These are phyloP conservation scores for Aspergillus sclerotioniger DNA, from an alignment of 495 filamentous ascomycete species.

Conservation along the genomic window DNA sequence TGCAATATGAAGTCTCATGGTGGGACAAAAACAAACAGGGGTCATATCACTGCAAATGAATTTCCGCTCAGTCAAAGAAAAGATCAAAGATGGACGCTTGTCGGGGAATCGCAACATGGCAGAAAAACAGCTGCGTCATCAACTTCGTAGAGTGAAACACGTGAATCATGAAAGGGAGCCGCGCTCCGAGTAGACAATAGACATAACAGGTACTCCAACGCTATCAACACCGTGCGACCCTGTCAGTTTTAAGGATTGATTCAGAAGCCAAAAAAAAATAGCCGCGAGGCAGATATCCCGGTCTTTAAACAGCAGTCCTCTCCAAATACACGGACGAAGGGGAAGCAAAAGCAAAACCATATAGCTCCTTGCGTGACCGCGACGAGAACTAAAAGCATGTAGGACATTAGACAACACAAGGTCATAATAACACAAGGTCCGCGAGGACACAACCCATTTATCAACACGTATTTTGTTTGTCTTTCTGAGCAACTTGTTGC, in stretches of 20 bases:
- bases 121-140: slow-evolving; percentile 1
- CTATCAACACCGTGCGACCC: slow-evolving; percentile 22
- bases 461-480: slow-evolving; percentile 11
- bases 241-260: slow-evolving; percentile 10
- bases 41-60: not conserved
- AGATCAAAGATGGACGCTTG: not conserved
- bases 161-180: slow-evolving; percentile 10
- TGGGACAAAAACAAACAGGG: not conserved
- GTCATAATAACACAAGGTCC: slow-evolving; percentile 23
- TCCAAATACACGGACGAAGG: slow-evolving; percentile 15
- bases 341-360: slow-evolving; percentile 18
- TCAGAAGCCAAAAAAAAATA: slow-evolving; percentile 20
- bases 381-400: slow-evolving; percentile 9
- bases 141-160: not conserved
- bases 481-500: not conserved
- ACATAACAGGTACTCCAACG: slow-evolving; percentile 19
- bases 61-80: not conserved
- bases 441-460: slow-evolving; percentile 25
- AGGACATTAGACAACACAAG: slow-evolving; percentile 10
- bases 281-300: slow-evolving; percentile 43
- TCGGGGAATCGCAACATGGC: slow-evolving; percentile 3
- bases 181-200: slow-evolving; percentile 8
- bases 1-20: not conserved
- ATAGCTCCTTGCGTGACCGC: slow-evolving; percentile 1
- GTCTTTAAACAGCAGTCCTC: slow-evolving; percentile 34